A percentile compares a stretch with the other conserved stretches of the same genome.
These are phyloP conservation scores for Trichoderma cornu-damae DNA, from an alignment of 2,329 filamentous ascomycete genomes.

Conservation along the genomic window DNA sequence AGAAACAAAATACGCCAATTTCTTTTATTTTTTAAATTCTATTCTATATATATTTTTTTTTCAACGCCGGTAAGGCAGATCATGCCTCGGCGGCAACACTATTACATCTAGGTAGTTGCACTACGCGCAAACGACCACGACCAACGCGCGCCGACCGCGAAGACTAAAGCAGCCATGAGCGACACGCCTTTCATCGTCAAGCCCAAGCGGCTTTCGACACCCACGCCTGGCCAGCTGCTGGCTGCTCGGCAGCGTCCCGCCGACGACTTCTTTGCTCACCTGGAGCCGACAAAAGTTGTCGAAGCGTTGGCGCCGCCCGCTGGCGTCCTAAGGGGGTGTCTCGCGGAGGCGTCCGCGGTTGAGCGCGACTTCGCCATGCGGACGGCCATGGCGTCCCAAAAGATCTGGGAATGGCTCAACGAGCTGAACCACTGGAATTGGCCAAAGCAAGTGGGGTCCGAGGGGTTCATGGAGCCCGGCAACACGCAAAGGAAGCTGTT, in stretches of 20 bases:
- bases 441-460: conserved; percentile 45
- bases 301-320: conserved; percentile 53
- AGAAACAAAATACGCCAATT: neutral
- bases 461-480: conserved; percentile 50
- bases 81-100: conserved; percentile 14
- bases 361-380: conserved; percentile 68
- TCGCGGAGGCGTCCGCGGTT: conserved; percentile 56
- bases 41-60: neutral
- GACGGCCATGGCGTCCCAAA: conserved; percentile 64
- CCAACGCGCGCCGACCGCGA: conserved; percentile 22
- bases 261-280: conserved; percentile 57
- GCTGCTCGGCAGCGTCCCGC: conserved; percentile 43
- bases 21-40: neutral
- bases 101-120: conserved; percentile 7
- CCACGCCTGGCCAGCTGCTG: conserved; percentile 31
- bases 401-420: conserved; percentile 68
- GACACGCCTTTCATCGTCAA: conserved; percentile 32
- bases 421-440: conserved; percentile 61
- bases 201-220: conserved; percentile 32
- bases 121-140: conserved; percentile 7
- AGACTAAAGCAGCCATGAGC: conserved; percentile 38
- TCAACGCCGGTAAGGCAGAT: conserved; percentile 5
- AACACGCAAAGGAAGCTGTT: conserved; percentile 39
- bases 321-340: conserved; percentile 51
- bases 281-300: conserved; percentile 57